Evolutionary conservation across 2,329 filamentous ascomycete genomes (phyloP), one percentile per base, ranked within the genome.

Genomic region (Cercospora zeina): DNA sequence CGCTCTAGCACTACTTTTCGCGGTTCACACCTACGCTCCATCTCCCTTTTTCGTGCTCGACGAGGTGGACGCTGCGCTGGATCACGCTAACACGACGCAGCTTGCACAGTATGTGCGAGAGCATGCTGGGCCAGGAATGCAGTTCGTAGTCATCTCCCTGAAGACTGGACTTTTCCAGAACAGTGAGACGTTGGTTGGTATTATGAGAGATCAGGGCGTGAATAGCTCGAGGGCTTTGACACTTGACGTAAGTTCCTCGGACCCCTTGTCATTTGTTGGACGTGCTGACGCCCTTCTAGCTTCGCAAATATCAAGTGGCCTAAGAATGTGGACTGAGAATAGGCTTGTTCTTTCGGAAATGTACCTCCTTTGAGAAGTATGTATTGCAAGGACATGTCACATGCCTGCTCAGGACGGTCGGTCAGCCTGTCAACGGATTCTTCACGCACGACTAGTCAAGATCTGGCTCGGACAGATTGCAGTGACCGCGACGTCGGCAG

Each of bases 31-130:
- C 63, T 99, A 93, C 80, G 93, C 97, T 74, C 93, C 95, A 0
- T 91, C 87, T 63, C 95, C 96, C 0, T 99, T 99, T 81, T 99
- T 99, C 76, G 95, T 99, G 34, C 86, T 99, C 7, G 95, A 99
- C 74, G 95, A 99, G 78, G 93, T 99, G 13, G 95, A 99, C 74
- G 96, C 95, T 9, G 96, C 95, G 42, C 84, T 99, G n/a, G 95
- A 99, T 75, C 96, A 97, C 73, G 92, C 93, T 64, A 99, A 99
- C 71, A 95, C 97, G 6, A 89, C 91, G 69, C 92, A 96, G 75
- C 93, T 99, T 77, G 95, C 93, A 67, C 95, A 95, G 76, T 99
- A 99, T 73, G 96, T 99, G 65, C 86, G 89, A 37, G 91, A 96
- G 72, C 93, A 99, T 77, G 90, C 93, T 0, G 91, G 91, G 0